phyloP scores from a whole-genome alignment of 352 stramenopile species.

The Pythium periplocum region DNA sequence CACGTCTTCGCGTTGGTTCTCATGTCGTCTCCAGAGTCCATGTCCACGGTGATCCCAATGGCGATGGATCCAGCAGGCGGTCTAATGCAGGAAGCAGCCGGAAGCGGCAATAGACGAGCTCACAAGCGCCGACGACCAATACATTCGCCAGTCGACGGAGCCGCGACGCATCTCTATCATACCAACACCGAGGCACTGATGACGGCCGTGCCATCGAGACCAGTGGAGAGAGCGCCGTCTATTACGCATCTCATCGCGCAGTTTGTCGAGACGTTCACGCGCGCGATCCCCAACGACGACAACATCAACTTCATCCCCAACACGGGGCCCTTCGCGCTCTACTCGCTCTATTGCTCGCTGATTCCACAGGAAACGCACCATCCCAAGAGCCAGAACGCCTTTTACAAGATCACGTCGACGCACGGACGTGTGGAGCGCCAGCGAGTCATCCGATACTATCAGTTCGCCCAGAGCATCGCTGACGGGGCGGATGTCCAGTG shows the following conservation, averaged over 20 bases:
- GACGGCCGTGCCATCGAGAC: no score
- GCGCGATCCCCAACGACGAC: slow-evolving; percentile 45
- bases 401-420: slow-evolving; percentile 65
- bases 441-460: slow-evolving; percentile 45
- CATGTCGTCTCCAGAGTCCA: background rate
- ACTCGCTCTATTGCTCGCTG: slow-evolving; percentile 35
- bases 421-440: slow-evolving; percentile 54
- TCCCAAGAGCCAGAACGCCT: slow-evolving; percentile 40
- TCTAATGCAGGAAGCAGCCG: no score
- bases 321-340: slow-evolving; percentile 35
- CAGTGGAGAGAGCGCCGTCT: slow-evolving; percentile 6
- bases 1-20: slow-evolving; percentile 29
- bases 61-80: background rate
- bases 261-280: slow-evolving; percentile 50
- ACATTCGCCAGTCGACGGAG: background rate
- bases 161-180: no score
- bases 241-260: slow-evolving; percentile 31
- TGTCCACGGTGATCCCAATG: background rate
- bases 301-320: slow-evolving; percentile 59
- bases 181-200: no score
- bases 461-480: slow-evolving; percentile 1
- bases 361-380: slow-evolving; percentile 28
- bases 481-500: slow-evolving; percentile 5
- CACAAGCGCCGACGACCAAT: slow-evolving; percentile 2
- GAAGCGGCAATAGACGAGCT: no score